Conservation (phyloP, 2,329 filamentous ascomycete genomes). For the Laburnicola sp. region DNA sequence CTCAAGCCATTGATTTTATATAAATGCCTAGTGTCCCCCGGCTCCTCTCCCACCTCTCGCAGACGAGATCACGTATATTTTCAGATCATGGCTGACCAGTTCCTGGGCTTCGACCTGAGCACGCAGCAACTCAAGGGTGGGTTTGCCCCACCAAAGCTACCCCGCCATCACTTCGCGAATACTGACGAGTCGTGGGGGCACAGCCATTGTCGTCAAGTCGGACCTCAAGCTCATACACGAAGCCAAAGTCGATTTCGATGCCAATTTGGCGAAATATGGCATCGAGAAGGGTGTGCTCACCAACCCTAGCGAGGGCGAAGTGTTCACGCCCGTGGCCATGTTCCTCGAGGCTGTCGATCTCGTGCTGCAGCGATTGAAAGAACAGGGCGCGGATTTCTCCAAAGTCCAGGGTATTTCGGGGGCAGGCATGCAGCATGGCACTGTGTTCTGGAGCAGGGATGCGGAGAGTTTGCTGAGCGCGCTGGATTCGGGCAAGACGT, state of each 20-base stretch:
- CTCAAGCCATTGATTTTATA: conserved; percentile 20
- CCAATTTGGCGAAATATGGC: conserved; percentile 70
- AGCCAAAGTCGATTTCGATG: conserved; percentile 94
- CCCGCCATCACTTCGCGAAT: conserved; percentile 25
- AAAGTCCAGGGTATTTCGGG: conserved; percentile 82
- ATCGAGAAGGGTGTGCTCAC: conserved; percentile 86
- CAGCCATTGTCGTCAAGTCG: conserved; percentile 81
- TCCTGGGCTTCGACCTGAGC: conserved; percentile 92
- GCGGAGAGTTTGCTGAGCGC: conserved; percentile 66
- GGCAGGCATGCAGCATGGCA: conserved; percentile 96
- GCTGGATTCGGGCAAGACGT: conserved; percentile 62
- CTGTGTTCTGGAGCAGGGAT: conserved; percentile 82
- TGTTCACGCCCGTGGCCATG: conserved; percentile 89
- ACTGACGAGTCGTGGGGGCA: conserved; percentile 20
- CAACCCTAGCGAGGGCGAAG: conserved; percentile 80
- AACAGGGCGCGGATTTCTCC: conserved; percentile 70
- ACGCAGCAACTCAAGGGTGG: conserved; percentile 94
- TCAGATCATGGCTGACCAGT: conserved; percentile 57
- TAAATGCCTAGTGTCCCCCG: conserved; percentile 16
- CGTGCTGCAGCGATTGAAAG: conserved; percentile 72
- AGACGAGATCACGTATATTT: background rate
- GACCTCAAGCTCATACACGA: conserved; percentile 78
- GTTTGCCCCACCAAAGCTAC: conserved; percentile 31
- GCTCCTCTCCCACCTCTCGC: background rate
- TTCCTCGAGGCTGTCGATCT: conserved; percentile 93